phyloP scores from a whole-genome alignment of 441 rosid species.

The Brassica balearica region DNA sequence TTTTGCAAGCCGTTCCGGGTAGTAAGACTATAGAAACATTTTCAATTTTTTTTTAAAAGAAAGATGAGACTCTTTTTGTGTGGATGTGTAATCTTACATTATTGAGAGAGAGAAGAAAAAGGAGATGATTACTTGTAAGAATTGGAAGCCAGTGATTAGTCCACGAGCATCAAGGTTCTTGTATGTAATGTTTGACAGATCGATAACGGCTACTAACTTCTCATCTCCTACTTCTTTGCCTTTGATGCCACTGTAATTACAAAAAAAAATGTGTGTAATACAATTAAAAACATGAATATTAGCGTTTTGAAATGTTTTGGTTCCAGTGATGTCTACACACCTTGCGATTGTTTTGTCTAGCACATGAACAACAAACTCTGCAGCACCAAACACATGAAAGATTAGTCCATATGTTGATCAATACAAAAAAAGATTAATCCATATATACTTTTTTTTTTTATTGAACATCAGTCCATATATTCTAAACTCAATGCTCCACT shows the following conservation, averaged over 20 bases:
- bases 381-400: slow-evolving; percentile 40
- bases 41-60: neutral
- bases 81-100: neutral
- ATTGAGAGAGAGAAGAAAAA: neutral
- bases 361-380: slow-evolving; percentile 77
- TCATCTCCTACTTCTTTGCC: slow-evolving; percentile 81
- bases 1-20: slow-evolving; percentile 86
- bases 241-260: slow-evolving; percentile 59
- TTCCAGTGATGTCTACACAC: slow-evolving; percentile 42
- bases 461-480: neutral
- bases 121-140: slow-evolving; percentile 68
- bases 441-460: neutral
- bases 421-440: neutral
- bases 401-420: neutral
- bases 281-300: neutral
- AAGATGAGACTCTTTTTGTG: neutral
- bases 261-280: slow-evolving; percentile 8
- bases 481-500: neutral
- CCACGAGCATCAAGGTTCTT: slow-evolving; percentile 81
- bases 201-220: slow-evolving; percentile 66
- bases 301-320: neutral
- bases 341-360: slow-evolving; percentile 87
- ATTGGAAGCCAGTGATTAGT: slow-evolving; percentile 77
- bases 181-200: slow-evolving; percentile 70
- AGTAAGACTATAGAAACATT: slow-evolving; percentile 64